Conservation (phyloP, 2,329 filamentous ascomycete genomes). For the Diaporthe caulivora region DNA sequence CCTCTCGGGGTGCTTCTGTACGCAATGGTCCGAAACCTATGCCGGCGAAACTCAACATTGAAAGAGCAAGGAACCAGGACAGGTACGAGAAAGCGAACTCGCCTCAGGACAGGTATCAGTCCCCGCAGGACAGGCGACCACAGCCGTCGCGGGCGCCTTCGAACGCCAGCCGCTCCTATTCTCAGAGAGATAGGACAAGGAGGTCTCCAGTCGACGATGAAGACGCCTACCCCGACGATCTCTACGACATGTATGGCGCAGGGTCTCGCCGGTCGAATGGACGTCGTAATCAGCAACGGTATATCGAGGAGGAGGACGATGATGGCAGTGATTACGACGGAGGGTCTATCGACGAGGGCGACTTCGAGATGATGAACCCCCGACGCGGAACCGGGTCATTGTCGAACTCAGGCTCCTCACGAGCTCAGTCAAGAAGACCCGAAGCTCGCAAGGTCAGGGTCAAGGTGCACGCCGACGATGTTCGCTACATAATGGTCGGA, state of each 20-base stretch:
- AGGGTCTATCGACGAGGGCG: conserved; percentile 78
- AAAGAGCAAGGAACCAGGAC: conserved; percentile 64
- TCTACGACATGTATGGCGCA: conserved; percentile 73
- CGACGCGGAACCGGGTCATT: conserved; percentile 52
- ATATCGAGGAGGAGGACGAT: conserved; percentile 85
- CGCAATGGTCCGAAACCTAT: conserved; percentile 71
- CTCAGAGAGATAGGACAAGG: conserved; percentile 54
- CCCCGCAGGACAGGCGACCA: conserved; percentile 45
- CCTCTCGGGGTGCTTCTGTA: conserved; percentile 70
- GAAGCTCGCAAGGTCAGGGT: conserved; percentile 85
- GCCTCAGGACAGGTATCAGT: conserved; percentile 53
- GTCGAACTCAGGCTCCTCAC: conserved; percentile 62
- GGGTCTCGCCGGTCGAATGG: conserved; percentile 50
- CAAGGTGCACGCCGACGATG: conserved; percentile 93
- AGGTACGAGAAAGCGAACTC: conserved; percentile 66
- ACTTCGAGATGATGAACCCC: conserved; percentile 82
- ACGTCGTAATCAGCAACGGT: conserved; percentile 66
- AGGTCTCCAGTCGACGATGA: conserved; percentile 65
- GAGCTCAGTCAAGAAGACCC: conserved; percentile 69
- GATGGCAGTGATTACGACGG: conserved; percentile 80
- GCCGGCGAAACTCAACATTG: conserved; percentile 74
- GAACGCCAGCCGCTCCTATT: conserved; percentile 57
- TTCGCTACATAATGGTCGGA: conserved; percentile 90
- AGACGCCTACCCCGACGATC: conserved; percentile 75
- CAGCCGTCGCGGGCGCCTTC: conserved; percentile 59